These are phyloP conservation scores for Botrytis cinerea DNA, from an alignment of 2,329 filamentous ascomycete species.

Conservation along the genomic window DNA sequence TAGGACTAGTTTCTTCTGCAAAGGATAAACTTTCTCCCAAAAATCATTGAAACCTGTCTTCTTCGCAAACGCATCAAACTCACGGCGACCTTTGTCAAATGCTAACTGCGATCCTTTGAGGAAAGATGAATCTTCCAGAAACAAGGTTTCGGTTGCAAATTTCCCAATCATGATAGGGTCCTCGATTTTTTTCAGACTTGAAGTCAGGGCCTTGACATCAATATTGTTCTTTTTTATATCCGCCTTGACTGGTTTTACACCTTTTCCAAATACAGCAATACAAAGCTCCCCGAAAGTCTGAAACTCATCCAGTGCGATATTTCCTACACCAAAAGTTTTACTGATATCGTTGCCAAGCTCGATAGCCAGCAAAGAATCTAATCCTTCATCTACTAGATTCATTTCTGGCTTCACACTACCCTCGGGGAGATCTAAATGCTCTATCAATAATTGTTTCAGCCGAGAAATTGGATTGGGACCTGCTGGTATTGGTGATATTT, in stretches of 20 bases:
- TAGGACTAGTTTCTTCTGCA: background rate
- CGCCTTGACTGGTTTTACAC: background rate
- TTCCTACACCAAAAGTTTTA: background rate
- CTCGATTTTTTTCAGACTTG: background rate
- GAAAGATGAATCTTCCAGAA: background rate
- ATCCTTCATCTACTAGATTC: background rate
- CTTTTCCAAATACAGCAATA: background rate
- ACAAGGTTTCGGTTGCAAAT: background rate
- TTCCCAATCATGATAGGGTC: background rate
- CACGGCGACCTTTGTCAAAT: conserved; percentile 2
- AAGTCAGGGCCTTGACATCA: background rate
- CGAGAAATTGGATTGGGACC: background rate
- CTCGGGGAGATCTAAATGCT: background rate
- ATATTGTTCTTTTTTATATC: background rate
- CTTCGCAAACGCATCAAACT: conserved; percentile 1
- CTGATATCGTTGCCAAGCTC: background rate
- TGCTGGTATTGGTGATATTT: background rate
- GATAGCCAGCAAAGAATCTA: background rate
- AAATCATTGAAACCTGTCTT: background rate
- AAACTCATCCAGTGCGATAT: background rate
- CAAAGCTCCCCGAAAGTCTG: background rate
- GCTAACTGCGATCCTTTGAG: background rate
- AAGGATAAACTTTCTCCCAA: background rate
- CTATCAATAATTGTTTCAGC: background rate
- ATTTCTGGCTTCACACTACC: background rate